Percentiles rank a stretch among this genome's conserved stretches.
These are phyloP conservation scores for Podochytrium sp. DNA, from an alignment of 192 early-diverging fungal species.

Conservation along the genomic window DNA sequence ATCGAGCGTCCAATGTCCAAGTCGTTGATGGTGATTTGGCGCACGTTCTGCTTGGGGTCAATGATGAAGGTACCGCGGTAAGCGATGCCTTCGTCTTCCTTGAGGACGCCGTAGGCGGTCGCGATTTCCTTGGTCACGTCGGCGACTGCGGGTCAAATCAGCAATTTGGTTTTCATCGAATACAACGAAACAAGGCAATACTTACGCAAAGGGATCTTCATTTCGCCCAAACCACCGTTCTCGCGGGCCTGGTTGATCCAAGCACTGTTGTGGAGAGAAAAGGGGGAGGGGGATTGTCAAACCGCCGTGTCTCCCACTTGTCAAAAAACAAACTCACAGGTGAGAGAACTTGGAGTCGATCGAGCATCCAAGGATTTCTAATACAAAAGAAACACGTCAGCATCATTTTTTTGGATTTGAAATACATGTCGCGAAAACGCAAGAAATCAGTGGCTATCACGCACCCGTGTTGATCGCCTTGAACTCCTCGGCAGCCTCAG, in stretches of 20 bases:
- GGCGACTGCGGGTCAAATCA: slow-evolving; percentile 48
- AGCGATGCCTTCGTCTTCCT: slow-evolving; percentile 45
- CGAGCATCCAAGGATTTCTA: slow-evolving; percentile 61
- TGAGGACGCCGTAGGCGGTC: slow-evolving; percentile 80
- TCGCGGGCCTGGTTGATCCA: slow-evolving; percentile 62
- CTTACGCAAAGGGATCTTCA: slow-evolving; percentile 85
- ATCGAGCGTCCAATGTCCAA: slow-evolving; percentile 60
- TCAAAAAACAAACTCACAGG: neutral
- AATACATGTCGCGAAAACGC: too few relatives aligned
- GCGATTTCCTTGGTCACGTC: slow-evolving; percentile 90
- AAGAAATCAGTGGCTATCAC: too few relatives aligned
- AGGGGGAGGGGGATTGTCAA: neutral
- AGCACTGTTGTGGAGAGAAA: slow-evolving; percentile 9
- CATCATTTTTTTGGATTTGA: too few relatives aligned
- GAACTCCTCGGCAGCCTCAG: slow-evolving; percentile 63
- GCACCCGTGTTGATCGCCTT: slow-evolving; percentile 45
- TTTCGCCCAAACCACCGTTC: slow-evolving; percentile 62
- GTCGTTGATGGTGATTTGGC: slow-evolving; percentile 64
- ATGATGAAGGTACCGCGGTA: slow-evolving; percentile 64
- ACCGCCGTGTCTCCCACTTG: neutral
- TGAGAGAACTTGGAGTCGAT: slow-evolving; percentile 31
- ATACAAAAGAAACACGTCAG: too few relatives aligned
- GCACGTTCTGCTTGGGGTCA: slow-evolving; percentile 63
- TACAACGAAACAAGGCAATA: neutral
- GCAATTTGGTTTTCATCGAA: neutral